A percentile compares a stretch with the other conserved stretches of the same genome.
phyloP scores from a whole-genome alignment of 352 stramenopile genomes.

The Thalassiosira pacifica region DNA sequence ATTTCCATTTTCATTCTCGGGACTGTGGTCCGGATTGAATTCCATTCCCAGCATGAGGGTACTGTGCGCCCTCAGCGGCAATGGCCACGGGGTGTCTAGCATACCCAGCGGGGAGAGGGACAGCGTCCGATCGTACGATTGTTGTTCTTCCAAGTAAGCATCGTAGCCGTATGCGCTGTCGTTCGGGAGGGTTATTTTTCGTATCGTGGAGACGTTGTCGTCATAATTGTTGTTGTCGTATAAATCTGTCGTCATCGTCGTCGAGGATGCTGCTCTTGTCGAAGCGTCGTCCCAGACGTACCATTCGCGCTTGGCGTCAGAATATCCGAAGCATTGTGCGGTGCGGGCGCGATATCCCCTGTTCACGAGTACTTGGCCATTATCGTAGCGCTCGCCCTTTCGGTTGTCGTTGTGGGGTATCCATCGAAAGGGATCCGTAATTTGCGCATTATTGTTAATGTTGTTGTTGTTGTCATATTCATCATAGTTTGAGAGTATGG shows the following conservation, averaged over 20 bases:
- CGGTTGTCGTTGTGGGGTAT: slow-evolving; percentile 20
- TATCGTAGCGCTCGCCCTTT: slow-evolving; percentile 16
- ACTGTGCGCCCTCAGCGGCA: slow-evolving; percentile 19
- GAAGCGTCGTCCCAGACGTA: slow-evolving; percentile 24
- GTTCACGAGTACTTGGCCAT: not conserved
- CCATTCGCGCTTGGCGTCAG: slow-evolving; percentile 14
- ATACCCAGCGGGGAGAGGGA: slow-evolving; percentile 4
- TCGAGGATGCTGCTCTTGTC: too few relatives aligned
- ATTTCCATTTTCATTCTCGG: not conserved
- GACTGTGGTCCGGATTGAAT: not conserved
- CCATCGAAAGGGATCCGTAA: slow-evolving; percentile 16
- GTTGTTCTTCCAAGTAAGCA: not conserved
- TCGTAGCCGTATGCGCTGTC: not conserved
- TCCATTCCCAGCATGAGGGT: slow-evolving; percentile 6
- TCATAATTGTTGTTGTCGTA: too few relatives aligned
- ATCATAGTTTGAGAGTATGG: not conserved
- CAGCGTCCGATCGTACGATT: not conserved
- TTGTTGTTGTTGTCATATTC: too few relatives aligned
- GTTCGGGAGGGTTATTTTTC: not conserved
- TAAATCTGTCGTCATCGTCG: too few relatives aligned
- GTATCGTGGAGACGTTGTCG: too few relatives aligned
- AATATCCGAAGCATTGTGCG: slow-evolving; percentile 30
- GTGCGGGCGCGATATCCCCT: slow-evolving; percentile 39
- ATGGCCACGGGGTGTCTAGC: slow-evolving; percentile 16
- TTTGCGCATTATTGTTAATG: not conserved